phyloP scores from a whole-genome alignment of 805 yeast species.

The Pichia membranifaciens region DNA sequence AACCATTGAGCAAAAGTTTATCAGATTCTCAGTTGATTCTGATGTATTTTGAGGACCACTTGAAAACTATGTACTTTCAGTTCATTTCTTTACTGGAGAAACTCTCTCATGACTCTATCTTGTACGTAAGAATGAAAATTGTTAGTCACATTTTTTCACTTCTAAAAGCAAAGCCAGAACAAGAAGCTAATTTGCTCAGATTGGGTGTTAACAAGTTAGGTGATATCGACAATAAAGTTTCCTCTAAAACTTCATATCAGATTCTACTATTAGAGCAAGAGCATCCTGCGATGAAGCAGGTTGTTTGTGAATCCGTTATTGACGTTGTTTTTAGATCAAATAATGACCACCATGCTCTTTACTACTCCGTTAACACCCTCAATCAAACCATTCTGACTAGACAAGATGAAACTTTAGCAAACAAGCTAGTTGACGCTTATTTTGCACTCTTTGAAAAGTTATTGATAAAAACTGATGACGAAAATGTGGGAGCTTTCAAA shows the following conservation, averaged over 20 bases:
- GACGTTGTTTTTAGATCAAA: slow-evolving; percentile 72
- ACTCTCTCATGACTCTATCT: slow-evolving; percentile 85
- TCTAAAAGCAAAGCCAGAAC: slow-evolving; percentile 86
- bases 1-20: slow-evolving; percentile 43
- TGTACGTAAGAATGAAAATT: slow-evolving; percentile 75
- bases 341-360: slow-evolving; percentile 81
- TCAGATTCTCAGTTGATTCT: slow-evolving; percentile 57
- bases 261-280: slow-evolving; percentile 76
- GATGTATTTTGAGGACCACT: slow-evolving; percentile 83
- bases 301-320: slow-evolving; percentile 70
- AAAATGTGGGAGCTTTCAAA: slow-evolving; percentile 33
- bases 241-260: slow-evolving; percentile 81
- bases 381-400: slow-evolving; percentile 88
- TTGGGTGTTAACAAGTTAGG: slow-evolving; percentile 92
- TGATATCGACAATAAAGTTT: slow-evolving; percentile 84
- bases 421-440: slow-evolving; percentile 74
- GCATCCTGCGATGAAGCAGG: slow-evolving; percentile 92
- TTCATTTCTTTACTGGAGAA: slow-evolving; percentile 72
- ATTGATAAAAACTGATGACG: slow-evolving; percentile 59
- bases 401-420: slow-evolving; percentile 75
- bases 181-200: slow-evolving; percentile 84
- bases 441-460: slow-evolving; percentile 81
- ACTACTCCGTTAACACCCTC: slow-evolving; percentile 80
- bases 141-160: slow-evolving; percentile 75
- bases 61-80: slow-evolving; percentile 70